Evolutionary conservation across 306 rosid genomes (phyloP).

Genomic region (Medicago lupulina): DNA sequence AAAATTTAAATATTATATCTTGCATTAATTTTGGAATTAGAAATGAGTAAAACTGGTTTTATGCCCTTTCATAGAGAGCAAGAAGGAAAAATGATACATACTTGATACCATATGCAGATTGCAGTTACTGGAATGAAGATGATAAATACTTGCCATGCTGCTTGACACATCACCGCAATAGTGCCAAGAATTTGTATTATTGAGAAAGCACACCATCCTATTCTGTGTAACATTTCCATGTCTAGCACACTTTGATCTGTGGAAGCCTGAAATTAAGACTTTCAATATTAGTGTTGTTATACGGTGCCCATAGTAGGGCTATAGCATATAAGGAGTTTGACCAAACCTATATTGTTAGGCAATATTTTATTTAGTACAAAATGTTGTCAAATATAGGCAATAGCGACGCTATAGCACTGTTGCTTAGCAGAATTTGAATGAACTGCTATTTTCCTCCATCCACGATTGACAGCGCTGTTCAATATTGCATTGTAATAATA

Average conservation of each 20-base stretch:
- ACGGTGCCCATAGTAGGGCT: too few relatives aligned
- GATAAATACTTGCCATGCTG: slow-evolving; percentile 94
- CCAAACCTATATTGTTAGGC: too few relatives aligned
- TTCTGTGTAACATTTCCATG: slow-evolving; percentile 74
- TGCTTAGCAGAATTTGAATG: too few relatives aligned
- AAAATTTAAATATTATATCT: slow-evolving; percentile 13
- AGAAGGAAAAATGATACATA: slow-evolving; percentile 47
- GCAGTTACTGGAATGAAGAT: slow-evolving; percentile 86
- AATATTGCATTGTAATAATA: too few relatives aligned
- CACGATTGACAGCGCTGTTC: too few relatives aligned
- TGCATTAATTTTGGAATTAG: slow-evolving; percentile 12
- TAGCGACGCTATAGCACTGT: too few relatives aligned
- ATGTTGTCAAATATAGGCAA: too few relatives aligned
- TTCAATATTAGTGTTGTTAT: background rate
- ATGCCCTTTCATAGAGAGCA: slow-evolving; percentile 1
- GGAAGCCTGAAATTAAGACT: slow-evolving; percentile 73
- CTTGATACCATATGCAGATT: slow-evolving; percentile 95
- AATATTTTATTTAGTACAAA: too few relatives aligned
- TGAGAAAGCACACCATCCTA: slow-evolving; percentile 98
- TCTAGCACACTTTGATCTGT: slow-evolving; percentile 95
- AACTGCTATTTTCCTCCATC: too few relatives aligned
- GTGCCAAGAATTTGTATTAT: slow-evolving; percentile 83
- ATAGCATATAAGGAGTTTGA: too few relatives aligned
- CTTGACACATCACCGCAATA: slow-evolving; percentile 94
- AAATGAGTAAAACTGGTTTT: slow-evolving; percentile 15